These are phyloP conservation scores for Psilocybe subaeruginosa DNA, from an alignment of 768 basidiomycete species.

Conservation along the genomic window DNA sequence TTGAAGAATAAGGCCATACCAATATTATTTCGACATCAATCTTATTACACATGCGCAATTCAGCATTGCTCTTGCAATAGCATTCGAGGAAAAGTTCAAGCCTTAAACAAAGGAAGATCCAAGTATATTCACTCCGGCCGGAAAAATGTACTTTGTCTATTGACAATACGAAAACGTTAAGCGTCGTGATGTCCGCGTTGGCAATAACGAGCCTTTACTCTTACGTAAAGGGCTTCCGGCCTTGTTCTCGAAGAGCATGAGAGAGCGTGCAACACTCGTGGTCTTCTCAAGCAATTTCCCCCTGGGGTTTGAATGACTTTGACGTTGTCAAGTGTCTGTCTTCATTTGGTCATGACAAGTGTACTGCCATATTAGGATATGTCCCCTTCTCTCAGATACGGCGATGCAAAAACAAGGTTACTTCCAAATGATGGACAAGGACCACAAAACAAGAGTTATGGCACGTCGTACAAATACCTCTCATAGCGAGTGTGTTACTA, in stretches of 20 bases:
- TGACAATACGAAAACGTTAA: not conserved
- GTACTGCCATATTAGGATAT: slow-evolving; percentile 13
- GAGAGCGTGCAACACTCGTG: not conserved
- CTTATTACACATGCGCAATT: not conserved
- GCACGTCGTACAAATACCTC: slow-evolving; percentile 15
- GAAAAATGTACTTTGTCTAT: not conserved
- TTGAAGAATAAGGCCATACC: not conserved
- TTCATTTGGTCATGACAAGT: slow-evolving; percentile 16
- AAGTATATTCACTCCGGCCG: not conserved
- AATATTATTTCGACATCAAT: not conserved
- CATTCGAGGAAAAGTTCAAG: not conserved
- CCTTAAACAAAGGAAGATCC: not conserved
- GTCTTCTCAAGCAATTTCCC: not conserved
- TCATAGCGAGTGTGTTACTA: not conserved
- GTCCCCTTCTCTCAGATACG: slow-evolving; percentile 1
- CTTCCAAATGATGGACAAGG: slow-evolving; percentile 20
- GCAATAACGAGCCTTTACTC: not conserved
- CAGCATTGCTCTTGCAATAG: not conserved
- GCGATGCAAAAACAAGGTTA: slow-evolving; percentile 16
- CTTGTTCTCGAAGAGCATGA: not conserved
- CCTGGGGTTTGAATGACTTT: not conserved
- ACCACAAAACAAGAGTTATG: slow-evolving; percentile 12
- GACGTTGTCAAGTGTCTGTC: not conserved
- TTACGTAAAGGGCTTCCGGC: not conserved
- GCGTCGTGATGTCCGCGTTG: not conserved